Evolutionary conservation across 1,284 basidiomycete species (phyloP).

Genomic region (Irpex lacteus): DNA sequence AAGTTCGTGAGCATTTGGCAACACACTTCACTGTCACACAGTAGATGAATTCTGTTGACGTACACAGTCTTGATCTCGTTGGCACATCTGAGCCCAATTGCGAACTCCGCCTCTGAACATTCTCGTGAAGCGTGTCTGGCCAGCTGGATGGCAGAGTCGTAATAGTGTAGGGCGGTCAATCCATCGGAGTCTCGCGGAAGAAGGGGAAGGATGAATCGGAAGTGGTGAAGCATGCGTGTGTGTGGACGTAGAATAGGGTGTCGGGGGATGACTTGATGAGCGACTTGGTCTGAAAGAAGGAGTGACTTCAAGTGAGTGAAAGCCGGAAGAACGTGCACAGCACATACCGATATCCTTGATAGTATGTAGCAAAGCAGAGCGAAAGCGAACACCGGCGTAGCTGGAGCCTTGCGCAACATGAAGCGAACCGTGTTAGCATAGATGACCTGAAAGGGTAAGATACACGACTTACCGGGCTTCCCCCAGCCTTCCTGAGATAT

Average conservation of each 20-base stretch:
- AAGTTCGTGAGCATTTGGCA: too few relatives aligned
- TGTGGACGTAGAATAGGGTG: slow-evolving; percentile 61
- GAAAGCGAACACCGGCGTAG: slow-evolving; percentile 58
- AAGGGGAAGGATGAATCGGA: slow-evolving; percentile 69
- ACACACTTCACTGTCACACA: too few relatives aligned
- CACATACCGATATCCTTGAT: slow-evolving; percentile 62
- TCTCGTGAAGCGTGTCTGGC: slow-evolving; percentile 64
- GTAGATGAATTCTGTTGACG: slow-evolving; percentile 16
- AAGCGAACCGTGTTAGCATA: not conserved
- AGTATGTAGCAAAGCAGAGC: slow-evolving; percentile 62
- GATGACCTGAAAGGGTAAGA: not conserved
- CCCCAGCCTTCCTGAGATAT: slow-evolving; percentile 82
- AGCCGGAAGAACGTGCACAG: not conserved
- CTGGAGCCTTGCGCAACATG: slow-evolving; percentile 43
- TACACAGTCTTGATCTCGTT: slow-evolving; percentile 58
- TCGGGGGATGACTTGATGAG: slow-evolving; percentile 61
- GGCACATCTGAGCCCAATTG: slow-evolving; percentile 61
- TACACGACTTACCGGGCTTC: slow-evolving; percentile 51
- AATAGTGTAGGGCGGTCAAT: slow-evolving; percentile 66
- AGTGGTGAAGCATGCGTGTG: slow-evolving; percentile 70
- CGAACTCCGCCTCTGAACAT: slow-evolving; percentile 69
- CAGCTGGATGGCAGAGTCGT: slow-evolving; percentile 75
- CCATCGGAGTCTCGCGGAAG: slow-evolving; percentile 59
- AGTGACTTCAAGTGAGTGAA: not conserved
- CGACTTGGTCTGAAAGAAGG: slow-evolving; percentile 49